Percentiles rank a stretch among this genome's conserved stretches.
Conservation (phyloP, 192 early-diverging fungal species). For the Mortierella antarctica region DNA sequence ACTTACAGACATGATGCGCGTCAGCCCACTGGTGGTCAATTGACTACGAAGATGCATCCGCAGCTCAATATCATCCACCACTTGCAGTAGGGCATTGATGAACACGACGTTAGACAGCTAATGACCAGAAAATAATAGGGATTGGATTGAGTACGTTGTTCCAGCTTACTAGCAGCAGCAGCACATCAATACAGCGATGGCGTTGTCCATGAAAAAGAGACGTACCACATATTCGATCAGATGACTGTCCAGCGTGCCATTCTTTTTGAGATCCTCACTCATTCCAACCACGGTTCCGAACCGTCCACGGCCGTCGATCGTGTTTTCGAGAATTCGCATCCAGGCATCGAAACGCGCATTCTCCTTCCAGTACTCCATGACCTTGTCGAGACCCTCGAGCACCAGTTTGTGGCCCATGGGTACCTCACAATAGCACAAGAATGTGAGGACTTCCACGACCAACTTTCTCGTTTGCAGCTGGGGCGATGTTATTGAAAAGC, state of each 20-base stretch:
- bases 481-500: slow-evolving; percentile 79
- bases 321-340: slow-evolving; percentile 78
- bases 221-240: slow-evolving; percentile 78
- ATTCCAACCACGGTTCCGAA: slow-evolving; percentile 84
- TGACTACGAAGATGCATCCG: slow-evolving; percentile 79
- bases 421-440: slow-evolving; percentile 79
- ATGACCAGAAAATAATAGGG: not conserved
- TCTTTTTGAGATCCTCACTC: slow-evolving; percentile 75
- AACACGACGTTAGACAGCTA: slow-evolving; percentile 81
- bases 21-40: slow-evolving; percentile 74
- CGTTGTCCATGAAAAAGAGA: not conserved
- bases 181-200: not conserved
- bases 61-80: slow-evolving; percentile 79
- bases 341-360: slow-evolving; percentile 80
- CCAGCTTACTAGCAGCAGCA: not conserved
- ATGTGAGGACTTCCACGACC: slow-evolving; percentile 81
- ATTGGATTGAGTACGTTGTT: not conserved
- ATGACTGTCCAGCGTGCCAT: slow-evolving; percentile 73
- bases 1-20: slow-evolving; percentile 66
- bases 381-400: slow-evolving; percentile 78
- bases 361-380: slow-evolving; percentile 73
- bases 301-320: slow-evolving; percentile 81
- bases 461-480: slow-evolving; percentile 77
- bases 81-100: slow-evolving; percentile 78
- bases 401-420: slow-evolving; percentile 82